Conservation (phyloP, 164 flowering plant genomes). For the Stephania japonica region DNA sequence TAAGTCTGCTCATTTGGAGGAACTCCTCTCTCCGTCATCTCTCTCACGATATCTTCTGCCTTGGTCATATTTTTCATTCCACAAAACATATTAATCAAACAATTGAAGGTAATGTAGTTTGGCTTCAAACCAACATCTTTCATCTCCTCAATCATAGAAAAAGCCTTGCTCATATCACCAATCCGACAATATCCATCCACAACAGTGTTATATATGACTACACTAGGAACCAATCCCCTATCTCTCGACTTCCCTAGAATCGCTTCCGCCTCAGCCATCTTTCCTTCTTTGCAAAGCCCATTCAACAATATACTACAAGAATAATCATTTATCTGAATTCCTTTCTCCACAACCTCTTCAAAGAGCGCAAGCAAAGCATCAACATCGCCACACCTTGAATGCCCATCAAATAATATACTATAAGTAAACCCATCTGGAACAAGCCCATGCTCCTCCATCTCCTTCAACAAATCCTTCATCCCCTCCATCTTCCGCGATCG, state of each 20-base stretch:
- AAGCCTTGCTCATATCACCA: slow-evolving; percentile 2
- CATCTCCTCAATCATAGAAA: slow-evolving; percentile 1
- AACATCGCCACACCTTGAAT: background rate
- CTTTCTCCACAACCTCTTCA: slow-evolving; percentile 2
- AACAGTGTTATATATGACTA: slow-evolving; percentile 5
- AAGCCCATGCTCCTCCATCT: slow-evolving; percentile 4
- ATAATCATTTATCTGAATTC: background rate
- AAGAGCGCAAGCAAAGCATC: background rate
- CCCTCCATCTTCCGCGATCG: background rate
- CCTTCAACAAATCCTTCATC: background rate
- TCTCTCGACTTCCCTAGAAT: background rate
- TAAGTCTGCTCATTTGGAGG: slow-evolving; percentile 2
- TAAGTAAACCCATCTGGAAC: slow-evolving; percentile 7
- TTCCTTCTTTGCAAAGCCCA: slow-evolving; percentile 5
- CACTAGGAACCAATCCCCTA: background rate
- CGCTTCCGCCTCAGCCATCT: background rate
- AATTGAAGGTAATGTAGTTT: background rate
- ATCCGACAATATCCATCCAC: slow-evolving; percentile 8
- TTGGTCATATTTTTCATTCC: background rate
- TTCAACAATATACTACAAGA: slow-evolving; percentile 4
- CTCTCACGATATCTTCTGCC: background rate
- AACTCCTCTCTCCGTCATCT: background rate
- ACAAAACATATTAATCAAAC: slow-evolving; percentile 4
- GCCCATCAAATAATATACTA: background rate
- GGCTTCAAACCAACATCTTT: slow-evolving; percentile 3